Percentiles rank a stretch among this genome's conserved stretches.
Evolutionary conservation across 2,329 filamentous ascomycete genomes (phyloP).

Genomic region (Aspergillus carbonarius): DNA sequence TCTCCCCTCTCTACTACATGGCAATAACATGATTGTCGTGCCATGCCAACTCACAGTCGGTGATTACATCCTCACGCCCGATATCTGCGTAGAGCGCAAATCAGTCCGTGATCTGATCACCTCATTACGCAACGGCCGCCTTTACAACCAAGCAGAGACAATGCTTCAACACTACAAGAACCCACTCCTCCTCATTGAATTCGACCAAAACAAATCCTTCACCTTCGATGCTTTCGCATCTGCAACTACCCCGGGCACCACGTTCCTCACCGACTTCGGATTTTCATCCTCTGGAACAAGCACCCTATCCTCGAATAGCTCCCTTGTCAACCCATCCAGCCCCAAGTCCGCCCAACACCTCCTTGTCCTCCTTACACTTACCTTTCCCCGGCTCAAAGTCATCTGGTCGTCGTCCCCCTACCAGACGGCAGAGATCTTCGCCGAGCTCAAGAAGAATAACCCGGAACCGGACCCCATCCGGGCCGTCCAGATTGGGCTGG

Average conservation of each 20-base stretch:
- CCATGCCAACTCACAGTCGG: conserved; percentile 96
- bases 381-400: conserved; percentile 84
- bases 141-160: conserved; percentile 87
- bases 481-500: conserved; percentile 79
- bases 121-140: conserved; percentile 85
- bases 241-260: conserved; percentile 40
- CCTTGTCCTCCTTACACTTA: conserved; percentile 85
- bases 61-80: conserved; percentile 89
- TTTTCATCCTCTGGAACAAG: conserved; percentile 46
- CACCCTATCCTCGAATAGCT: conserved; percentile 58
- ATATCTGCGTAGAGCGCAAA: conserved; percentile 93
- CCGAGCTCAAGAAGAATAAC: conserved; percentile 85
- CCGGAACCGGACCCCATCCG: conserved; percentile 86
- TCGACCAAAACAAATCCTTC: conserved; percentile 96
- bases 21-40: conserved; percentile 80
- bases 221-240: conserved; percentile 71
- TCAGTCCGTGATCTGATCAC: conserved; percentile 86
- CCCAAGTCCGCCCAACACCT: conserved; percentile 84
- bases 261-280: conserved; percentile 55
- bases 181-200: conserved; percentile 93
- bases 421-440: conserved; percentile 96
- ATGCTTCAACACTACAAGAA: conserved; percentile 93
- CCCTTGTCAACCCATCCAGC: conserved; percentile 60
- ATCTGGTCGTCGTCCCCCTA: conserved; percentile 94
- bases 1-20: conserved; percentile 86